Conservation (phyloP, 768 basidiomycete genomes). For the Boletus coccyginus region DNA sequence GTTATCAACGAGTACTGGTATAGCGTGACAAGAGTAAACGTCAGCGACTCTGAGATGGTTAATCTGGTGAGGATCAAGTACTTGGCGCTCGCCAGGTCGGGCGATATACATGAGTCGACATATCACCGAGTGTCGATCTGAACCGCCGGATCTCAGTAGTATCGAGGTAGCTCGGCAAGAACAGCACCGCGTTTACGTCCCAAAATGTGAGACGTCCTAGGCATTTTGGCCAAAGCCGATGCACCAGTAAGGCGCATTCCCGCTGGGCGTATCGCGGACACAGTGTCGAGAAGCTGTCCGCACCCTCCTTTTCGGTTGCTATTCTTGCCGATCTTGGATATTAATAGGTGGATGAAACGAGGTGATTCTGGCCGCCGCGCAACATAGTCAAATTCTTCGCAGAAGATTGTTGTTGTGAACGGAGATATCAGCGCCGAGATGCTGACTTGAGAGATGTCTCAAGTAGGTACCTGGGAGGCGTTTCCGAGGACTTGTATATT, state of each 20-base stretch:
- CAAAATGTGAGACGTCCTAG: neutral
- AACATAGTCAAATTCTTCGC: neutral
- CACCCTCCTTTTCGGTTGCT: neutral
- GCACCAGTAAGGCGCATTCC: neutral
- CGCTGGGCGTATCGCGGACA: neutral
- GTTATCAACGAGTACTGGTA: too few species aligned
- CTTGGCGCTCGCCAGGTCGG: too few species aligned
- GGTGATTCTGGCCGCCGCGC: neutral
- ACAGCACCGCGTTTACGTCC: neutral
- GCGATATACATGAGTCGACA: too few species aligned
- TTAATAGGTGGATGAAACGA: neutral
- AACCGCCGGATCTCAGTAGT: too few species aligned
- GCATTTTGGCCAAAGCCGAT: neutral
- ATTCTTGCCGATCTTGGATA: neutral
- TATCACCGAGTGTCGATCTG: too few species aligned
- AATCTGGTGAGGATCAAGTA: neutral
- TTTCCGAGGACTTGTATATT: conserved; percentile 1
- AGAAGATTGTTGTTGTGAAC: neutral
- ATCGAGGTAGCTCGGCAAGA: too few species aligned
- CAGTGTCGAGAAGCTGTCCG: neutral
- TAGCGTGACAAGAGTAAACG: too few species aligned
- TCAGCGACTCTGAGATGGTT: neutral
- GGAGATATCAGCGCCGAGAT: neutral
- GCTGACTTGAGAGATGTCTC: neutral
- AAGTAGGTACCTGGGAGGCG: neutral